Base-by-base conservation (phyloP, 371 early-diverging fungal species). In the Catenaria anguillulae region DNA sequence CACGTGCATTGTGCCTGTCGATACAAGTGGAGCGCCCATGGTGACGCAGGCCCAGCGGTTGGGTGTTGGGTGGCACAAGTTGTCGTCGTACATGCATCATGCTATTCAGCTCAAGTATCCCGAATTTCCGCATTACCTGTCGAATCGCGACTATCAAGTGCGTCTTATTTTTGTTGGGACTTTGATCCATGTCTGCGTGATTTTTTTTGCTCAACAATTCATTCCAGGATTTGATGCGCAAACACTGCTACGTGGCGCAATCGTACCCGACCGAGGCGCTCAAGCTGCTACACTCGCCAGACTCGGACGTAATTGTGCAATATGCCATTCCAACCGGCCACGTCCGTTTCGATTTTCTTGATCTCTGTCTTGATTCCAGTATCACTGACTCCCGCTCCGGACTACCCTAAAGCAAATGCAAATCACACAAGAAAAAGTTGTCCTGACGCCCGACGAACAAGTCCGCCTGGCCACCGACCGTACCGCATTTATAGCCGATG, bases 41-140 rank as follows among this genome's bases (percentile, higher is more conserved):
- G 10, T 40, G 40, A 10, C 40, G 10, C 40, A 10, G 5, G 40
- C 40, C 5, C 40, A 17, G 17, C 40, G 40, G 40, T 71, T 87
- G 24, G 74, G 78, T 12, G 82, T 79, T 67, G 88, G 88, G 36
- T 85, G 86, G n/a, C 77, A 73, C 21, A 73, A 83, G 77, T 87
- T 43, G 79, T 84, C 40, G 2, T 90, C 90, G 33, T 88, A n/a
- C 65, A 74, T 92, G 84, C 73, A 86, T 37, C 88, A 88, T 67
- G 73, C 89, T 5, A 75, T 93, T 79, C 92, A 92, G 68, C 75
- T 87, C 40, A 93, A 93, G 68, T 93, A 92, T 66, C 87, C 92
- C 0, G 83, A 83, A 0, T 90, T 92, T 62, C 93, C 93, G 0
- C 79, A 48, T 24, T 23, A 24, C 2, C 48, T 48, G 24, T 21